Evolutionary conservation across 179 eudicot species (phyloP).

Genomic region (Silene vulgaris): DNA sequence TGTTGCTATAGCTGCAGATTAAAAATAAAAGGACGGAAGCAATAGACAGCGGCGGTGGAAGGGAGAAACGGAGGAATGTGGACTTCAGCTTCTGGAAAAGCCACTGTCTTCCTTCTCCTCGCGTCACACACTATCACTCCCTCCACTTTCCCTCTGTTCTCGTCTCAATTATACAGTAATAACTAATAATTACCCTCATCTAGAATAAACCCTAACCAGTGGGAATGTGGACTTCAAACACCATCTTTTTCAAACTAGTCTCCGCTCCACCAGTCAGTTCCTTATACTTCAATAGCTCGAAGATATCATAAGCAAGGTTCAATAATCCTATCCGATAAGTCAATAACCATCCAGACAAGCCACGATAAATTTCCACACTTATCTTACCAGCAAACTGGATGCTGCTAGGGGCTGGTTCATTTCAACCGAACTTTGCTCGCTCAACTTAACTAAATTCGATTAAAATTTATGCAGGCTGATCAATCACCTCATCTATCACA

Average conservation of each 20-base stretch:
- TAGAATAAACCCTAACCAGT: not conserved
- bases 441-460: not conserved
- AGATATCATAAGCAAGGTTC: not conserved
- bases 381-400: too few relatives aligned
- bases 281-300: not conserved
- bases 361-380: too few relatives aligned
- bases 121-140: not conserved
- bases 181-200: not conserved
- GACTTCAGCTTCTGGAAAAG: too few relatives aligned
- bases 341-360: not conserved
- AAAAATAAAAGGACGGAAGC: not conserved
- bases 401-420: too few relatives aligned
- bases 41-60: not conserved
- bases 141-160: not conserved
- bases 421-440: too few relatives aligned
- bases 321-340: not conserved
- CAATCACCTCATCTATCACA: not conserved
- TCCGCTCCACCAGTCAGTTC: not conserved
- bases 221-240: not conserved
- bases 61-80: not conserved
- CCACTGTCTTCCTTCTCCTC: not conserved
- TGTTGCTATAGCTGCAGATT: not conserved
- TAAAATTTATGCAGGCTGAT: not conserved
- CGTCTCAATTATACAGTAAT: not conserved
- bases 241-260: not conserved